These are phyloP conservation scores for Penicillium malachiteum DNA, from an alignment of 495 filamentous ascomycete genomes.

Conservation along the genomic window DNA sequence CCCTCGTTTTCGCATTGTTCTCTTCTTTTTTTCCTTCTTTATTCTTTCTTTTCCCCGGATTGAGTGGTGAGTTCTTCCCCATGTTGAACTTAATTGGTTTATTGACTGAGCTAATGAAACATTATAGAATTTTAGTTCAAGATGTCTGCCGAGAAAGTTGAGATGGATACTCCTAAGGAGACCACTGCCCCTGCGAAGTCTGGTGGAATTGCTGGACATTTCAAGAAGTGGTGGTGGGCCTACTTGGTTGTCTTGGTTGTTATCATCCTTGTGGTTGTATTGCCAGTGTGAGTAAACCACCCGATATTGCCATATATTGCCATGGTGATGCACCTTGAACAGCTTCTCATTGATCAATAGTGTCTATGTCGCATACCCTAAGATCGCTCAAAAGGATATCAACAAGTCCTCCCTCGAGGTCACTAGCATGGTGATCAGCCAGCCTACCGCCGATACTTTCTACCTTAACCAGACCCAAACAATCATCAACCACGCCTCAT, in stretches of 20 bases:
- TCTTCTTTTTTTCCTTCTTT: too few species aligned
- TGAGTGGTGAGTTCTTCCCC: too few species aligned
- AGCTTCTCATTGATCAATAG: not conserved
- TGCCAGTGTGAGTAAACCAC: constrained; percentile 67
- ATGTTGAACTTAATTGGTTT: too few species aligned
- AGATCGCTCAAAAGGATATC: constrained; percentile 68
- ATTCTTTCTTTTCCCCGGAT: too few species aligned
- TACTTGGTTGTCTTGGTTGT: constrained; percentile 60
- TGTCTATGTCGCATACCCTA: constrained; percentile 69
- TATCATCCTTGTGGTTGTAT: constrained; percentile 57
- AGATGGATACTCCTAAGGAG: constrained; percentile 15
- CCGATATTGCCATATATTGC: not conserved
- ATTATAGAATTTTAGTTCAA: not conserved
- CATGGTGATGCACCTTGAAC: not conserved
- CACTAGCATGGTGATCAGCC: constrained; percentile 54
- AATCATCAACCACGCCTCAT: constrained; percentile 45
- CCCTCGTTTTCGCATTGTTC: too few species aligned
- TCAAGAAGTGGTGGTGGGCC: constrained; percentile 70
- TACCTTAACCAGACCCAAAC: constrained; percentile 52
- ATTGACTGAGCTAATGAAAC: too few species aligned
- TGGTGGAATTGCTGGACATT: constrained; percentile 30
- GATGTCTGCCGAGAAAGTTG: constrained; percentile 33
- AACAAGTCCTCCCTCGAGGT: constrained; percentile 63
- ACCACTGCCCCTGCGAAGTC: constrained; percentile 14
- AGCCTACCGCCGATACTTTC: constrained; percentile 58